Evolutionary conservation across 495 filamentous ascomycete species (phyloP), one percentile per base, ranked within the genome.

Genomic region (Aspergillus indologenus): DNA sequence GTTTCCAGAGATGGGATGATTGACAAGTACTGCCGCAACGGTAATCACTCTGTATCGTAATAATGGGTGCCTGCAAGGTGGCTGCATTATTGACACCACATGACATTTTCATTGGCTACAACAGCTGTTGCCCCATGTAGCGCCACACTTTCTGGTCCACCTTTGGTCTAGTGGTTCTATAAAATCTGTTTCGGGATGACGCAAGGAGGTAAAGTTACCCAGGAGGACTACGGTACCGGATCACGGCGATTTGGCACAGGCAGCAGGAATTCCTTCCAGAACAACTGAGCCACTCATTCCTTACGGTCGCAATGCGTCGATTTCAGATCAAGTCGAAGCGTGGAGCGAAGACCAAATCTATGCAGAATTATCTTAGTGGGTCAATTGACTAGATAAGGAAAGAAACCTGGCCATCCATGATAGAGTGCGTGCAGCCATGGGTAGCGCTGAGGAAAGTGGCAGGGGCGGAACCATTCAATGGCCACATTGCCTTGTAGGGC

Each of bases 401-500:
- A n/a, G 26, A 46, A 18, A 46, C 45, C n/a, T n/a, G n/a, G n/a
- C n/a, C n/a, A n/a, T n/a, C 21, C 7, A 21, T 23, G 23, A 22
- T 9, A 48, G 4, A 22, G 23, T 22, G 20, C 11, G 45, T 22
- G 20, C 20, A 21, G 19, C 20, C 45, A 19, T 22, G 20, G 8
- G 20, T 48, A 23, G 45, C 24, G 23, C 14, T 29, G 23, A 51
- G 9, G n/a, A 5, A 29, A 40, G 2, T 40, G 48, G 12, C 22
- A n/a, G n/a, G 23, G 48, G 4, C 46, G 8, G 34, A 23, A 14
- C 56, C 34, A 45, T 44, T 21, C 53, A 45, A n/a, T 58, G 45
- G 52, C 34, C 31, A 22, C 21, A n/a, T 31, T 42, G 64, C 65
- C 61, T 22, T 60, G 56, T 67, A 67, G 65, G 65, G 65, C 65